Conservation (phyloP, 2,329 filamentous ascomycete genomes). For the Ambrosiella beaveri region DNA sequence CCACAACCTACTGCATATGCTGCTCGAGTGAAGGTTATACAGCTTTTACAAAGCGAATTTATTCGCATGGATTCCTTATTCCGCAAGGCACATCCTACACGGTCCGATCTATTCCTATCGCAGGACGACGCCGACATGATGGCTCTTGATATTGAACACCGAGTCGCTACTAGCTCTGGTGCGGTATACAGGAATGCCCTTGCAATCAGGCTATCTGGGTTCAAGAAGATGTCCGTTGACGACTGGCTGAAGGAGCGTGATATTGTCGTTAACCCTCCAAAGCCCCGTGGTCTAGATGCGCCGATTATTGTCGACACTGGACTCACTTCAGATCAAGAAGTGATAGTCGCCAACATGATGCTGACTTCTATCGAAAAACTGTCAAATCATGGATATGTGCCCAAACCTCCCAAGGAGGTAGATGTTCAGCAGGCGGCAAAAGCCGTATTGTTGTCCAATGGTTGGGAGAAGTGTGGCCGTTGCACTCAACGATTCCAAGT, state of each 20-base stretch:
- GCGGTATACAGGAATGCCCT: constrained; percentile 69
- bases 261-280: constrained; percentile 6
- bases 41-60: constrained; percentile 8
- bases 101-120: constrained; percentile 33
- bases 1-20: constrained; percentile 4
- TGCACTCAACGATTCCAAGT: constrained; percentile 79
- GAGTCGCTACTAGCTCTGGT: constrained; percentile 46
- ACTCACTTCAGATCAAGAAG: constrained; percentile 49
- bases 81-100: constrained; percentile 2
- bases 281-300: not conserved
- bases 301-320: constrained; percentile 49
- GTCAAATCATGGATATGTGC: constrained; percentile 59
- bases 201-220: constrained; percentile 59
- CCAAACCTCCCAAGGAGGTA: constrained; percentile 42
- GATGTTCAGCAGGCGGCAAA: constrained; percentile 50
- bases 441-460: constrained; percentile 48
- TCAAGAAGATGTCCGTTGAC: constrained; percentile 55
- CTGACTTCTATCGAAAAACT: constrained; percentile 47
- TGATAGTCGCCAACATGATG: constrained; percentile 43
- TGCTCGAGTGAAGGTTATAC: constrained; percentile 10
- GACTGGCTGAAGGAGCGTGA: constrained; percentile 37
- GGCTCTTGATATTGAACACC: constrained; percentile 64
- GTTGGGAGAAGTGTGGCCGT: constrained; percentile 79
- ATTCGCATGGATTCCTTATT: constrained; percentile 8
- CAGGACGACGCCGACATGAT: constrained; percentile 50